phyloP scores from a whole-genome alignment of 2,329 filamentous ascomycete genomes.

The Ciborinia camelliae region DNA sequence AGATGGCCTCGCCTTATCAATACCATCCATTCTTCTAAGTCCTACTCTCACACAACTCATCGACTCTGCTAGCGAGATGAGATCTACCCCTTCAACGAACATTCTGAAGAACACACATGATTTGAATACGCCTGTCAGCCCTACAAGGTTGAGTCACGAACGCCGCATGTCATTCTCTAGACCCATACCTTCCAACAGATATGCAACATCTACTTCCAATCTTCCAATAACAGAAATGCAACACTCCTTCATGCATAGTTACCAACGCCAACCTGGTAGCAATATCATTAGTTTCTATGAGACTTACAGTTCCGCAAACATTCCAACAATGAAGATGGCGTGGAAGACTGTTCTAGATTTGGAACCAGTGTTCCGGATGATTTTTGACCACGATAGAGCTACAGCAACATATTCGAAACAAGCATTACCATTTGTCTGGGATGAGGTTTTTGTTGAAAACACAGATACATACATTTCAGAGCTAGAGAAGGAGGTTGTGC shows the following conservation, averaged over 20 bases:
- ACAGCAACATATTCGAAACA: conserved; percentile 6
- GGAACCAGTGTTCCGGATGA: conserved; percentile 34
- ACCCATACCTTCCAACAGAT: background rate
- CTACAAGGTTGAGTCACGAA: background rate
- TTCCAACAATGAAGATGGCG: conserved; percentile 29
- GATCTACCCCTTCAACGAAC: background rate
- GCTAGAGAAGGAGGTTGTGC: background rate
- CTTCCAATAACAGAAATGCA: conserved; percentile 30
- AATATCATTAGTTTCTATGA: conserved; percentile 32
- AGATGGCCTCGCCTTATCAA: conserved; percentile 34
- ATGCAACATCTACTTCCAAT: background rate
- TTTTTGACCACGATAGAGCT: conserved; percentile 10
- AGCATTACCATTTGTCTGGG: background rate
- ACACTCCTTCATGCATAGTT: conserved; percentile 31
- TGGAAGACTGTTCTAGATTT: conserved; percentile 32
- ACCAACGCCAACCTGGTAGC: conserved; percentile 22
- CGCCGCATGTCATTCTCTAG: conserved; percentile 11
- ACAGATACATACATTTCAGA: conserved; percentile 1
- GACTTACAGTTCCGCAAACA: conserved; percentile 23
- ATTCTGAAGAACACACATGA: background rate
- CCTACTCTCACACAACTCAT: conserved; percentile 2
- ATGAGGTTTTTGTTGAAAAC: background rate
- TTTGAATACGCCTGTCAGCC: conserved; percentile 5
- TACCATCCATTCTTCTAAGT: conserved; percentile 13
- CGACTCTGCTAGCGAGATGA: background rate